Evolutionary conservation across 768 basidiomycete genomes (phyloP), one percentile per base, ranked within the genome.

Genomic region (Guyanaporus albipodus): DNA sequence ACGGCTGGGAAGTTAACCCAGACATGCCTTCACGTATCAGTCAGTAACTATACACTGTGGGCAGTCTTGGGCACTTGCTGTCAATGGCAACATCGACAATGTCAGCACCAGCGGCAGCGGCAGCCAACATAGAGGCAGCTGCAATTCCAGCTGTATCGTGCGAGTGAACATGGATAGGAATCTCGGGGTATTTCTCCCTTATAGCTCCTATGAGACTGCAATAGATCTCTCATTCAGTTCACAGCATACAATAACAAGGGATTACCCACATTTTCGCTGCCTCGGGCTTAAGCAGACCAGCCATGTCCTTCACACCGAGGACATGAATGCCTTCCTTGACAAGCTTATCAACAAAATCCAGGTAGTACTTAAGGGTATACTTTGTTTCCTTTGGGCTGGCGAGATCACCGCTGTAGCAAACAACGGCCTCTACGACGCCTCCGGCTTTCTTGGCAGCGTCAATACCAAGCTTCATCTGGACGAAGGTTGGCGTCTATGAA

Each of bases 401-500:
- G 38, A 96, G 87, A 64, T 99, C 96, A 50, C 96, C 96, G 55
- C 90, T 94, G 77, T 99, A 99, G 74, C 96, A 99, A 56, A 95
- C 90, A 48, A 91, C 91, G 34, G 91, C 96, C 68, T 99, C 96
- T 50, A 87, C 85, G 40, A 99, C 96, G 76, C 96, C 96, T 48
- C 96, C 96, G 26, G 96, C 96, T 69, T 96, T 96, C 83, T 98
- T 99, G 49, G 96, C 96, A 32, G 96, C 96, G 63, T 99, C 96
- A 58, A 99, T 98, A 64, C 96, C 96, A 57, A 99, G 83, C 68
- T 79, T 85, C 90, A 99, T 90, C 88, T 98, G 54, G 40, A 50
- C 46, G 27, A 42, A 32, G 41, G 51, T 64, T 22, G 60, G 53
- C 18, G 56, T 22, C 33, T 18, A 12, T n/a, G 26, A 6, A 31